Conservation (phyloP, 1,139 yeast genomes). For the Suhomyces coccinellae region DNA sequence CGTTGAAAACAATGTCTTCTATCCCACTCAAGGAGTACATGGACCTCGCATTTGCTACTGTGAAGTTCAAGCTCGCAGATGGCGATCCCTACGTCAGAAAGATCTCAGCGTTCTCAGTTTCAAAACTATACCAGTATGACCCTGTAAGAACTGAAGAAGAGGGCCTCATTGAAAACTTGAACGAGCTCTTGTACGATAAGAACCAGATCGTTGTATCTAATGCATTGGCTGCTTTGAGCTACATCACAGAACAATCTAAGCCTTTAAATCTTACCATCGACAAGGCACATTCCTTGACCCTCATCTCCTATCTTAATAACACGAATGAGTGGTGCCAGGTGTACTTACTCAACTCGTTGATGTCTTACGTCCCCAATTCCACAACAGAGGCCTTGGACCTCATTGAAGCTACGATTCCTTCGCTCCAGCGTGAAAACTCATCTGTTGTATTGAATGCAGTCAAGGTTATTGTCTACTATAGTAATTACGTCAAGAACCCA, state of each 20-base stretch:
- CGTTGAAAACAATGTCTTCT: conserved; percentile 64
- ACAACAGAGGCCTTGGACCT: conserved; percentile 64
- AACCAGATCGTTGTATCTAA: conserved; percentile 68
- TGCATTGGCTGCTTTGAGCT: conserved; percentile 68
- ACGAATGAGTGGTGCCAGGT: conserved; percentile 84
- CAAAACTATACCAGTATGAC: conserved; percentile 64
- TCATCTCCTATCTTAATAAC: conserved; percentile 50
- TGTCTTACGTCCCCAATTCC: conserved; percentile 70
- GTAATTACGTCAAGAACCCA: conserved; percentile 61
- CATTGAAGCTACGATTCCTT: conserved; percentile 69
- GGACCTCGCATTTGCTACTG: conserved; percentile 29
- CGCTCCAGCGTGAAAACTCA: conserved; percentile 78
- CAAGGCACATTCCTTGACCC: conserved; percentile 52
- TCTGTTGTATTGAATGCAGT: conserved; percentile 79
- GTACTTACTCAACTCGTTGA: conserved; percentile 65
- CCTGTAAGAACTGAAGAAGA: conserved; percentile 46
- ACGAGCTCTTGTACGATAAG: conserved; percentile 56
- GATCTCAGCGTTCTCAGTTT: conserved; percentile 69
- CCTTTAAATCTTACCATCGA: conserved; percentile 56
- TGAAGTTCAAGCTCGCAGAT: conserved; percentile 45
- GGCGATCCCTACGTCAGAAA: conserved; percentile 63
- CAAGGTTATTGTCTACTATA: conserved; percentile 67
- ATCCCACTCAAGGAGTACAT: conserved; percentile 56
- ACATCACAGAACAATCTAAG: conserved; percentile 59
- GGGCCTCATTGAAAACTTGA: conserved; percentile 54